Conservation (phyloP, 139 green algal genomes). For the Closterium sp. region DNA sequence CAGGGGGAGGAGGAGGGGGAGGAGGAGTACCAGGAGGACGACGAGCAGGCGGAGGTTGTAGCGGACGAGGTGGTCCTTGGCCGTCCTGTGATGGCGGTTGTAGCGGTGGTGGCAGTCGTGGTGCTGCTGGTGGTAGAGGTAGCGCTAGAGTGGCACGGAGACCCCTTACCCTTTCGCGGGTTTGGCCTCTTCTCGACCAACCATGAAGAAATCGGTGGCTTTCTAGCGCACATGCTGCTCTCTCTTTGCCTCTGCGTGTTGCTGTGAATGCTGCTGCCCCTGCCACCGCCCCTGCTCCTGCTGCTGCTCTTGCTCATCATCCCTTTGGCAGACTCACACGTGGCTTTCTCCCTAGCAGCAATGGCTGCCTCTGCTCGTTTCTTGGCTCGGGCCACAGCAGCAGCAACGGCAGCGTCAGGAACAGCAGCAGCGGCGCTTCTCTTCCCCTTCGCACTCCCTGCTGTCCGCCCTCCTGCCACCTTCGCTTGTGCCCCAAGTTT, state of each 20-base stretch:
- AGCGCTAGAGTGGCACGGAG: not conserved
- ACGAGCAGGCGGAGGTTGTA: not conserved
- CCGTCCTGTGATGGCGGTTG: not conserved
- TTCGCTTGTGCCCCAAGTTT: not conserved
- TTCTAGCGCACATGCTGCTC: not conserved
- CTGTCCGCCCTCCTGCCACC: not conserved
- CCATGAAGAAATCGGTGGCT: not conserved
- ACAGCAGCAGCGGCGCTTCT: not conserved
- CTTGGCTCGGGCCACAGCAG: not conserved
- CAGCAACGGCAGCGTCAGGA: not conserved
- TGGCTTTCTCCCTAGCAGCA: not conserved
- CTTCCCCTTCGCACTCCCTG: not conserved
- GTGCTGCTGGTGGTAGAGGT: not conserved
- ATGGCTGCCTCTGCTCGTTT: not conserved
- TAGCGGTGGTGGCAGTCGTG: not conserved
- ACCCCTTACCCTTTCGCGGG: not conserved
- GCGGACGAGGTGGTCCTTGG: not conserved
- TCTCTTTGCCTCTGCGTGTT: not conserved
- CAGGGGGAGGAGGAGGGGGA: not conserved
- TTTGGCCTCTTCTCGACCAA: not conserved
- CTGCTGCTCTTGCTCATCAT: not conserved
- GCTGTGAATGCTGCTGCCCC: not conserved
- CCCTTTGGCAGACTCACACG: not conserved
- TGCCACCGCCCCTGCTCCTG: too few relatives aligned
- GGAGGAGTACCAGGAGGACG: not conserved